phyloP scores from a whole-genome alignment of 129 eudicot species.

The Chrysanthemum makinoi region DNA sequence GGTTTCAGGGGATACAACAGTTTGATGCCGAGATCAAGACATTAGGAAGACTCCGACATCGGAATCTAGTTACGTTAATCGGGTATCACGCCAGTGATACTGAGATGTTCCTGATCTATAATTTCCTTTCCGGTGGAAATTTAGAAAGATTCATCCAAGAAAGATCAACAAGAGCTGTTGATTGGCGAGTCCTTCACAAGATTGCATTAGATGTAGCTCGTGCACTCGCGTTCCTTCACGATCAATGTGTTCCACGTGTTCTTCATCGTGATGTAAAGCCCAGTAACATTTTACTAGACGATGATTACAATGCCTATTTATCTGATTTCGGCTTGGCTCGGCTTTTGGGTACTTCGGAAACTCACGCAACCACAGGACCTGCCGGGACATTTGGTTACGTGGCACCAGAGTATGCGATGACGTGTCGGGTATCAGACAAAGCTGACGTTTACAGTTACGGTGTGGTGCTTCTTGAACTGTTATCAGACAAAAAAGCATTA shows the following conservation, averaged over 20 bases:
- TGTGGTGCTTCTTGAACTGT: slow-evolving; percentile 71
- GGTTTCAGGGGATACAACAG: slow-evolving; percentile 79
- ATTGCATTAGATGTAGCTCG: slow-evolving; percentile 75
- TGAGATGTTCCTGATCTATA: slow-evolving; percentile 74
- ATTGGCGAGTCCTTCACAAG: slow-evolving; percentile 80
- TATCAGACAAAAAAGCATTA: slow-evolving; percentile 78
- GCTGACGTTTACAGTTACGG: slow-evolving; percentile 93
- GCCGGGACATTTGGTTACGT: slow-evolving; percentile 94
- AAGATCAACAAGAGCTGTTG: slow-evolving; percentile 54
- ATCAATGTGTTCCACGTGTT: slow-evolving; percentile 80
- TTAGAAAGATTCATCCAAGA: slow-evolving; percentile 77
- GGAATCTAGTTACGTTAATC: slow-evolving; percentile 69
- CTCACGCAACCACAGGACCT: slow-evolving; percentile 85
- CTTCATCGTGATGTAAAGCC: slow-evolving; percentile 89
- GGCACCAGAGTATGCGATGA: slow-evolving; percentile 92
- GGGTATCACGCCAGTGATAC: slow-evolving; percentile 79
- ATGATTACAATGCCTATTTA: slow-evolving; percentile 65
- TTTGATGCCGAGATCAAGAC: slow-evolving; percentile 86
- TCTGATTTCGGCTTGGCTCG: slow-evolving; percentile 82
- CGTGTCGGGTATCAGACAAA: slow-evolving; percentile 91
- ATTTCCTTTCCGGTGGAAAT: slow-evolving; percentile 70
- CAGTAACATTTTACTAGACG: slow-evolving; percentile 72
- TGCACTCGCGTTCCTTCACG: slow-evolving; percentile 80
- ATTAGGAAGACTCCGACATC: slow-evolving; percentile 70
- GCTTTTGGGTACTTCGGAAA: slow-evolving; percentile 74